phyloP scores from a whole-genome alignment of 768 basidiomycete species.

The Rhizopogon vulgaris region DNA sequence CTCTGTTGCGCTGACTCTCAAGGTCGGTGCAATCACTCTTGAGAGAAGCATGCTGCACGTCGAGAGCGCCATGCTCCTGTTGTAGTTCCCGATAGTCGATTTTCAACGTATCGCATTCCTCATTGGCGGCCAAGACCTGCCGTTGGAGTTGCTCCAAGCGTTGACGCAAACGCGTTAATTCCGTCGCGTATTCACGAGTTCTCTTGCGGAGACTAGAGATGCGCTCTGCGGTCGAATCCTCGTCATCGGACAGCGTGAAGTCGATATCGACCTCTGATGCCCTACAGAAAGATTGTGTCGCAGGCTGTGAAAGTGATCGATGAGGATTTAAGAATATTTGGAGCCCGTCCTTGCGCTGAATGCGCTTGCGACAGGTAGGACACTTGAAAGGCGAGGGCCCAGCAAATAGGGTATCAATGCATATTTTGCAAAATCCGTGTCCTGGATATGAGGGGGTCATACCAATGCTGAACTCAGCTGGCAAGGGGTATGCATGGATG shows the following conservation, averaged over 20 bases:
- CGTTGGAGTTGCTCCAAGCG: background rate
- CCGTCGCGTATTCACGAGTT: background rate
- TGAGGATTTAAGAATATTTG: conserved; percentile 20
- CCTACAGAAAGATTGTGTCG: background rate
- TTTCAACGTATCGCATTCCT: background rate
- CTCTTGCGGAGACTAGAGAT: conserved; percentile 3
- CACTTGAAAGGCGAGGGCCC: conserved; percentile 10
- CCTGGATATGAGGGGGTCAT: conserved; percentile 16
- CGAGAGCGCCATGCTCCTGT: conserved; percentile 10
- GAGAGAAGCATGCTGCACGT: conserved; percentile 8
- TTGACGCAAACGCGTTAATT: background rate
- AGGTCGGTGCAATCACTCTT: background rate
- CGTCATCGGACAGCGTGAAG: background rate
- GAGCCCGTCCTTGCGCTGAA: conserved; percentile 21
- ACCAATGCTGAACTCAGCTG: background rate
- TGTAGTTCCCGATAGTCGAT: conserved; percentile 7
- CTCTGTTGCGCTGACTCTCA: background rate
- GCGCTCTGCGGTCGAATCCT: background rate
- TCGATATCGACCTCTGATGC: conserved; percentile 1
- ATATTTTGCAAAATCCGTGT: conserved; percentile 27
- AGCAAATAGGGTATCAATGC: conserved; percentile 17
- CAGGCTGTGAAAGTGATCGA: conserved; percentile 6
- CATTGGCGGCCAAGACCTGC: background rate
- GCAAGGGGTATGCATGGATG: background rate
- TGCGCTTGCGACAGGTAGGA: conserved; percentile 24